Evolutionary conservation across 768 basidiomycete species (phyloP), one percentile per base, ranked within the genome.

Genomic region (Suillus bovinus): DNA sequence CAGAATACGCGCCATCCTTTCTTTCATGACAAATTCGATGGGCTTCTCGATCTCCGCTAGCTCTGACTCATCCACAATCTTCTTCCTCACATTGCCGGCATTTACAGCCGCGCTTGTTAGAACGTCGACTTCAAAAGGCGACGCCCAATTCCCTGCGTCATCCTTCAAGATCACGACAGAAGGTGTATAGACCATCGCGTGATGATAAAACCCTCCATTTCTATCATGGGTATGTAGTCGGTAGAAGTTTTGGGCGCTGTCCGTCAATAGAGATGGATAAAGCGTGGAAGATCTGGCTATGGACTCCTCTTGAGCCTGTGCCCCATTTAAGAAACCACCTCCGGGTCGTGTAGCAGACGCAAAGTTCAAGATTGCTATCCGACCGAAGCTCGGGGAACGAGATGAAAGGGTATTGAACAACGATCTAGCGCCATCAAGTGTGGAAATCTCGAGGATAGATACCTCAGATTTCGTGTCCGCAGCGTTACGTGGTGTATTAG

Each of bases 251-350:
- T 82, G 76, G 0, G 84, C 86, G 6, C 77, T 78, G 17, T 73
- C 70, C 11, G 86, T 83, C 68, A 80, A 79, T 60, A 93, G 86
- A 10, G 86, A 81, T 1, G 82, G 77, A 66, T 87, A 90, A 7
- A 93, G 75, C 6, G 87, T 88, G 13, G 90, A 91, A 5, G 89
- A 84, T 46, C 91, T 85, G 13, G 91, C 90, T 67, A 93, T 82
- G 41, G 86, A 87, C 72, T 93, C 91, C 71, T 93, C 91, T 68
- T 93, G 91, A 2, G 91, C 91, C 62, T 86, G 84, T 0, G 89
- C 84, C 17, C 91, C 91, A 60, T 73, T 80, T 62, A 83, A 80
- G 73, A 93, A 92, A 7, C 91, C 91, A 4, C 91, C 90, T 2
- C 91, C 90, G 1, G 89, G 87, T 41, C 85, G 84, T 57, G 82